Evolutionary conservation across 2,329 filamentous ascomycete genomes (phyloP).

Genomic region (Sphaceloma murrayae): DNA sequence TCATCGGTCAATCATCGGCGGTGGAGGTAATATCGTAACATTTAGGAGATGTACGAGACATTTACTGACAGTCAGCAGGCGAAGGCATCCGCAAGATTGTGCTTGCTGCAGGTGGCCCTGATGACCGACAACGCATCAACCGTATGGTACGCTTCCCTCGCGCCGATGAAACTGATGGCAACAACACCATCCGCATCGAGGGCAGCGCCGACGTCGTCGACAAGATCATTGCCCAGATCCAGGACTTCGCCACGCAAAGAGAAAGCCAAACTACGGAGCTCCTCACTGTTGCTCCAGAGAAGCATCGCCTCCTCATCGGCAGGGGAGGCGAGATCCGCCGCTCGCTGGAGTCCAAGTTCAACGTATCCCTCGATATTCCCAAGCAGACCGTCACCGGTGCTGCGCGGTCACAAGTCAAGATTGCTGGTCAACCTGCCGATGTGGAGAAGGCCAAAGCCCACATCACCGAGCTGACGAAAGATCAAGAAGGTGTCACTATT

Average conservation of each 20-base stretch:
- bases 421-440: slow-evolving; percentile 66
- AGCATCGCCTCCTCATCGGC: slow-evolving; percentile 85
- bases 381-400: slow-evolving; percentile 61
- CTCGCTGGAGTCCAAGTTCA: slow-evolving; percentile 75
- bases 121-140: slow-evolving; percentile 71
- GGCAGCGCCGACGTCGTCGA: slow-evolving; percentile 76
- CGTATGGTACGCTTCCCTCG: slow-evolving; percentile 93
- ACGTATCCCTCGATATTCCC: slow-evolving; percentile 80
- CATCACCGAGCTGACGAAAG: slow-evolving; percentile 68
- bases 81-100: slow-evolving; percentile 81
- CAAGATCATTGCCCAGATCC: slow-evolving; percentile 74
- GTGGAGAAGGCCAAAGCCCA: slow-evolving; percentile 82
- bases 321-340: slow-evolving; percentile 82
- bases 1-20: slow-evolving; percentile 81
- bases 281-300: slow-evolving; percentile 75
- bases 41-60: slow-evolving; percentile 14
- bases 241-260: slow-evolving; percentile 70
- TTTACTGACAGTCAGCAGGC: slow-evolving; percentile 47
- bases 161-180: slow-evolving; percentile 64
- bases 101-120: slow-evolving; percentile 75
- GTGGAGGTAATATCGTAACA: slow-evolving; percentile 57
- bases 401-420: slow-evolving; percentile 73
- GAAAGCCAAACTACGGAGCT: slow-evolving; percentile 71
- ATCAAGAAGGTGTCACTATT: slow-evolving; percentile 81
- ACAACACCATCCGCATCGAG: slow-evolving; percentile 70